Conservation (phyloP, 1,284 basidiomycete species). For the Papiliotrema laurentii region DNA sequence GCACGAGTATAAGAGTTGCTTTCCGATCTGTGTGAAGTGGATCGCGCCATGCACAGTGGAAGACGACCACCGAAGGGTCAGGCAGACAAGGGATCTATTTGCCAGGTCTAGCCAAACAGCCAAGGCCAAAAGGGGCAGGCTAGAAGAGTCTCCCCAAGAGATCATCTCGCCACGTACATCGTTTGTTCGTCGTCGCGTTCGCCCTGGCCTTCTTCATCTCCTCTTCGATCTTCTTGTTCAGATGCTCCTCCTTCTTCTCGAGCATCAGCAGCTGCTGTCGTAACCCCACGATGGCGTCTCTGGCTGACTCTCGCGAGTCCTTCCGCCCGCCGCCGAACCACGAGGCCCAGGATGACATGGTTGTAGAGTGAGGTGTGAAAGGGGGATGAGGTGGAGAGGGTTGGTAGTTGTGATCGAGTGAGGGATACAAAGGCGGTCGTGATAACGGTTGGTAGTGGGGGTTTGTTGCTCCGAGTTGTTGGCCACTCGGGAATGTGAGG, state of each 20-base stretch:
- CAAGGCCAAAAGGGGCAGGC: neutral
- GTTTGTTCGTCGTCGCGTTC: constrained; percentile 91
- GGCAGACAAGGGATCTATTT: no score
- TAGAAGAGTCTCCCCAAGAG: neutral
- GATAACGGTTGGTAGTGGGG: no score
- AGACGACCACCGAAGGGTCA: no score
- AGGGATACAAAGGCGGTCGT: no score
- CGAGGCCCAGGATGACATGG: constrained; percentile 84
- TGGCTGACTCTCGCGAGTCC: constrained; percentile 71
- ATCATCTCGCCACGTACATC: constrained; percentile 77
- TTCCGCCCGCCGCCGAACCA: constrained; percentile 62
- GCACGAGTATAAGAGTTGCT: neutral
- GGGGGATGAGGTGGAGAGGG: neutral
- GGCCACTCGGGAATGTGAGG: no score
- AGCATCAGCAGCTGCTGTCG: constrained; percentile 89
- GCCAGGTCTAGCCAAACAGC: no score
- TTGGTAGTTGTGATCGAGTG: neutral
- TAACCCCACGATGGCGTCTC: constrained; percentile 80
- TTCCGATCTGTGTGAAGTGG: neutral
- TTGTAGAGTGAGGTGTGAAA: constrained; percentile 38
- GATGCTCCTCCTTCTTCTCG: constrained; percentile 98
- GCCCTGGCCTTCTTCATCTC: constrained; percentile 86
- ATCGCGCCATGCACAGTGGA: no score
- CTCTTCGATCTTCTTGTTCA: constrained; percentile 96
- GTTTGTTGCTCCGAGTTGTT: no score